Evolutionary conservation across 2,329 filamentous ascomycete genomes (phyloP), one percentile per base, ranked within the genome.

Genomic region (Clonostachys byssicola): DNA sequence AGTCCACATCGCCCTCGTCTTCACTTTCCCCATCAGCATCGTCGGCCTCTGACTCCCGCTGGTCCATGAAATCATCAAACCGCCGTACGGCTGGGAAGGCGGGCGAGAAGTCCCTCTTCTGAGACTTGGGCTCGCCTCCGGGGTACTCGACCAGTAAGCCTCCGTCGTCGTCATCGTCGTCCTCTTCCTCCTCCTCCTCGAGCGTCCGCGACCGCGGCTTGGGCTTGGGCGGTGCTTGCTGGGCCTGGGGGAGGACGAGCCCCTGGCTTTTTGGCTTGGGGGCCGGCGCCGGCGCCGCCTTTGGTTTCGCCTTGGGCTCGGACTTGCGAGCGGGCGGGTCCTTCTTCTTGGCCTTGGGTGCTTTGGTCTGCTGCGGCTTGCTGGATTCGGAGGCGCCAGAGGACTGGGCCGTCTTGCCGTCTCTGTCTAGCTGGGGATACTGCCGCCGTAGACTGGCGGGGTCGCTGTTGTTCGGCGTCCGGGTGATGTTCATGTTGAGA

Each of bases 401-500:
- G 23, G 23, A 30, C 9, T 30, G 23, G 23, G 23, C 53, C 44
- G 61, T 62, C 50, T 54, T 53, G 42, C 44, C 46, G 61, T 60
- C 40, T 54, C 49, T 64, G 20, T 74, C 72, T 36, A 94, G 74
- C 50, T 89, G 88, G 10, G 82, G 74, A 60, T 89, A 84, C 58
- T 85, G 77, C 44, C 81, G 77, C 43, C 80, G 76, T 39, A 95
- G 73, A 57, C 77, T 81, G 33, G 80, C 78, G 46, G 76, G 67
- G 54, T 89, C 81, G 46, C 75, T 71, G 57, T 86, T 85, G 53
- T 75, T 79, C 3, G 86, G 88, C 13, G 83, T 83, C 47, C 78
- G 81, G 45, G 80, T 83, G 46, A 96, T 70, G 64, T 96, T 96
- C 85, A 96, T 92, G 59, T 89, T 85, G 67, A 95, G 87, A 38